A percentile compares a stretch with the other conserved stretches of the same genome.
These are phyloP conservation scores for Jatropha curcas DNA, from an alignment of 345 rosid species.

Conservation along the genomic window DNA sequence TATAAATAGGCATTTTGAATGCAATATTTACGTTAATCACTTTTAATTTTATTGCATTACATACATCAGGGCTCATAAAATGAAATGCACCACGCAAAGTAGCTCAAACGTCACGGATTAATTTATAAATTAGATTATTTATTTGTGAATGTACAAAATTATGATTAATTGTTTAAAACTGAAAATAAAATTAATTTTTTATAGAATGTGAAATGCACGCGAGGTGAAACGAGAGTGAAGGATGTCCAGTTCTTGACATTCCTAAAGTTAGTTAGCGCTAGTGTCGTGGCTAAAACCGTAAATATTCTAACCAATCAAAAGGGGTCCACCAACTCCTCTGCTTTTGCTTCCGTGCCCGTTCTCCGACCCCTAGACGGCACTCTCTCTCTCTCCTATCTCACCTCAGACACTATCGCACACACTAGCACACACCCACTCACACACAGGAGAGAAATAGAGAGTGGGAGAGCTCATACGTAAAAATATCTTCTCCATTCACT, in stretches of 20 bases:
- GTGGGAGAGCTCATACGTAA: not conserved
- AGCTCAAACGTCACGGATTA: too few relatives aligned
- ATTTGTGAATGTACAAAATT: too few relatives aligned
- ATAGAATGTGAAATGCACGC: not conserved
- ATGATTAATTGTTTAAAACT: too few relatives aligned
- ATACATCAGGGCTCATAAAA: too few relatives aligned
- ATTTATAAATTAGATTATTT: too few relatives aligned
- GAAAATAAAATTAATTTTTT: too few relatives aligned
- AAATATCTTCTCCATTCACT: slow-evolving; percentile 1
- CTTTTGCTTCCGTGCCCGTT: slow-evolving; percentile 16
- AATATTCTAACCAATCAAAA: slow-evolving; percentile 2
- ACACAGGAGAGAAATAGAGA: not conserved
- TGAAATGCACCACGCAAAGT: too few relatives aligned
- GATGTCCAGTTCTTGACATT: not conserved
- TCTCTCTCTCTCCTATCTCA: slow-evolving; percentile 3
- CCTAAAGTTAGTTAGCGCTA: slow-evolving; percentile 9
- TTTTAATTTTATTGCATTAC: too few relatives aligned
- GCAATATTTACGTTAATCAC: too few relatives aligned
- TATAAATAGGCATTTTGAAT: too few relatives aligned
- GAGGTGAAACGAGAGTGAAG: not conserved
- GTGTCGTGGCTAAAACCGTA: slow-evolving; percentile 8
- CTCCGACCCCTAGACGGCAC: slow-evolving; percentile 39
- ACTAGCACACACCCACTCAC: slow-evolving; percentile 17
- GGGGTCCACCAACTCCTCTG: not conserved
- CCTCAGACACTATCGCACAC: slow-evolving; percentile 22